Evolutionary conservation across 2,329 filamentous ascomycete genomes (phyloP).

Genomic region (Emmonsiellopsis sp.): DNA sequence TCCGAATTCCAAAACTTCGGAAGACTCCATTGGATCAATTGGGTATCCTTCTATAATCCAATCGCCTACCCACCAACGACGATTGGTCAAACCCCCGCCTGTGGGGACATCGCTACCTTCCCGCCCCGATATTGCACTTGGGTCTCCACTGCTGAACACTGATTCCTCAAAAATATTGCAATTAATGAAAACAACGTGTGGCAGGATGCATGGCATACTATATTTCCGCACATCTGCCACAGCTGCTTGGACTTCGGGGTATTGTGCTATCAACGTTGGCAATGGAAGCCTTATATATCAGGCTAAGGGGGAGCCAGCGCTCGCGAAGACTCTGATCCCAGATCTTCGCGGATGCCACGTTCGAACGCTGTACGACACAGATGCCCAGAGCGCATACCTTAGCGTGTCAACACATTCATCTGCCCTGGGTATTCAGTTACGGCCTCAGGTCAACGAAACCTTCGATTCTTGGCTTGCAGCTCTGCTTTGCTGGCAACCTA

Average conservation of each 20-base stretch:
- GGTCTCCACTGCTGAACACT: conserved; percentile 32
- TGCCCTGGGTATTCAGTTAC: conserved; percentile 38
- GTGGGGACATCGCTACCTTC: conserved; percentile 19
- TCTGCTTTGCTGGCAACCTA: conserved; percentile 44
- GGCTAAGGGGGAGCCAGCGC: conserved; percentile 40
- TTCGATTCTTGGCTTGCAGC: conserved; percentile 45
- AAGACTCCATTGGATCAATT: conserved; percentile 35
- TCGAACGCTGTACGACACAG: conserved; percentile 39
- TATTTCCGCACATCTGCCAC: conserved; percentile 38
- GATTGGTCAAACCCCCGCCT: conserved; percentile 25
- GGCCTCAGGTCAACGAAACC: conserved; percentile 41
- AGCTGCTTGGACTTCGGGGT: conserved; percentile 40
- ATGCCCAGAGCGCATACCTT: conserved; percentile 38
- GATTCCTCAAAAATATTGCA: conserved; percentile 42
- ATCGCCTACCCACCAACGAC: conserved; percentile 28
- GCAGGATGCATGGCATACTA: conserved; percentile 45
- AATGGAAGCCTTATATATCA: conserved; percentile 43
- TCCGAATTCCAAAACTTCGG: conserved; percentile 26
- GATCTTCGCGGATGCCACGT: conserved; percentile 43
- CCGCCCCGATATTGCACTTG: conserved; percentile 22
- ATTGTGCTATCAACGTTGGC: conserved; percentile 44
- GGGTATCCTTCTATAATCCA: conserved; percentile 41
- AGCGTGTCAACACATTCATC: conserved; percentile 41
- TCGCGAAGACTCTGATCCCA: conserved; percentile 40
- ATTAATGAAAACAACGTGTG: conserved; percentile 44